Base-by-base conservation (phyloP, 768 basidiomycete genomes). In the Leccinum olivaceopallidum region DNA sequence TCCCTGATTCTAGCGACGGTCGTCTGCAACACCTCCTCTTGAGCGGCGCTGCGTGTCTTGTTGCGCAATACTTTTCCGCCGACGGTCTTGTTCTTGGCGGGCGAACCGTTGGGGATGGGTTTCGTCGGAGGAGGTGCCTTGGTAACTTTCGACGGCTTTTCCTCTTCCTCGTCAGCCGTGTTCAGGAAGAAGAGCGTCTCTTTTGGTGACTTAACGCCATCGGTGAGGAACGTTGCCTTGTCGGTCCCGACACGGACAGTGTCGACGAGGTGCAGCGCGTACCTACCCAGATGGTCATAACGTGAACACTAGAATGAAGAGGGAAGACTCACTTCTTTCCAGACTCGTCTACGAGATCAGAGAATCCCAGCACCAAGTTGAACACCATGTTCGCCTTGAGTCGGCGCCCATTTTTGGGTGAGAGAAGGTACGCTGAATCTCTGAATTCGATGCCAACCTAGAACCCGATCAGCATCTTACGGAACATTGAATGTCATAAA, bases 401-500 rank as follows among this genome's bases (percentile, higher is more conserved):
- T 14, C 76, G 76, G 10, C 89, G 86, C 7, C 76, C 76, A 67
- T 93, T 96, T 78, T 96, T 98, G 8, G 86, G 63, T 5, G 89
- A 89, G 39, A 98, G 78, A 13, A 95, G 76, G 72, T 95, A 97
- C 0, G 86, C 79, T 10, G 89, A 85, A 70, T 99, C 96, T 47
- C 95, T 86, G 77, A 95, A 98, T 73, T 99, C 96, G 71, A 98
- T 85, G 6, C 96, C 96, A 73, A 88, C 98, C 95, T 98, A 66
- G n/a, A 22, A 51, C 39, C 37, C 13, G 20, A 36, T 67, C 42
- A 63, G 42, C 22, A 44, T 44, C 5, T 5, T 24, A 10, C 12
- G 5, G 37, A 14, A 49, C 2, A 10, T 14, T 6, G n/a, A 53
- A 26, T 32, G 53, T 18, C 3, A 18, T 47, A 1, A 24, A 77